phyloP scores from a whole-genome alignment of 164 flowering plant species.

The grape (Vitis vinifera) region ASM3070453v1 NC_081814.1:533001-533500 shows the following conservation, averaged over 20 bases:
- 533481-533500: slow-evolving; percentile 24
- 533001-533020: neutral
- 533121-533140: neutral
- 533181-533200: no score
- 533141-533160: neutral
- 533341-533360: slow-evolving; percentile 8
- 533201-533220: no score
- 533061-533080: neutral
- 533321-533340: slow-evolving; percentile 9
- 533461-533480: slow-evolving; percentile 19
- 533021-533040: neutral
- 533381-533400: slow-evolving; percentile 24
- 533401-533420: slow-evolving; percentile 9
- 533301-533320: neutral
- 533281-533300: slow-evolving; percentile 5
- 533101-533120: neutral
- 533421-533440: slow-evolving; percentile 3
- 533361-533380: slow-evolving; percentile 24
- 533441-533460: slow-evolving; percentile 16
- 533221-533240: no score
- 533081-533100: slow-evolving; percentile 1
- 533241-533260: no score
- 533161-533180: neutral
- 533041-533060: neutral
- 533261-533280: no score